Conservation (phyloP, 2,329 filamentous ascomycete species). For the Cyphellophora europaea region DNA sequence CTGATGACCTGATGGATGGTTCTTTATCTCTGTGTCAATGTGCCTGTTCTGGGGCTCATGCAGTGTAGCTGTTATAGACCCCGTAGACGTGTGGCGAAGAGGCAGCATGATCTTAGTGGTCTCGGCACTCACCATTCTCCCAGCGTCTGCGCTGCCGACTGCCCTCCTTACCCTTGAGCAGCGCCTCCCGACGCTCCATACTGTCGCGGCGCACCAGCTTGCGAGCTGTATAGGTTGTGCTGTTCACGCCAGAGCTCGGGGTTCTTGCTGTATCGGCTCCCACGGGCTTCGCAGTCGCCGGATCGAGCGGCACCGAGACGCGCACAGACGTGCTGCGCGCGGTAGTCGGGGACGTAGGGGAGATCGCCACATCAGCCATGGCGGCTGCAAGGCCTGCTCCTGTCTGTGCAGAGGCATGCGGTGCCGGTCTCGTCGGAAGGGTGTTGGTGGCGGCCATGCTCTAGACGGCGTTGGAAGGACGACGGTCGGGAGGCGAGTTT, state of each 20-base stretch:
- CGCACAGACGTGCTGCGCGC: slow-evolving; percentile 55
- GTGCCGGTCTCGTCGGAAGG: no score
- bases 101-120: not conserved
- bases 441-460: no score
- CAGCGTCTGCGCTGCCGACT: slow-evolving; percentile 76
- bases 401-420: no score
- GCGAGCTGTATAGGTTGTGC: slow-evolving; percentile 34
- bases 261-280: no score
- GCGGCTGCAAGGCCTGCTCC: no score
- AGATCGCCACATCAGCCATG: no score
- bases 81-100: not conserved
- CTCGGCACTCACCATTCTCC: slow-evolving; percentile 74
- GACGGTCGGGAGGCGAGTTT: no score
- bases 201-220: slow-evolving; percentile 51
- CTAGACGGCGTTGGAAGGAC: no score
- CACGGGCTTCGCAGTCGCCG: slow-evolving; percentile 20
- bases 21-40: not conserved
- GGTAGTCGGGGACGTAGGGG: no score
- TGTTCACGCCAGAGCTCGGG: no score
- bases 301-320: slow-evolving; percentile 69
- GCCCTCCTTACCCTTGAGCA: slow-evolving; percentile 85
- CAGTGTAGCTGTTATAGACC: no score
- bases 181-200: slow-evolving; percentile 58
- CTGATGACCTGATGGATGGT: not conserved
- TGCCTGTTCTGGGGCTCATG: no score